Evolutionary conservation across 805 yeast species (phyloP), one percentile per base, ranked within the genome.

Genomic region (Kazachstania kunashirensis): DNA sequence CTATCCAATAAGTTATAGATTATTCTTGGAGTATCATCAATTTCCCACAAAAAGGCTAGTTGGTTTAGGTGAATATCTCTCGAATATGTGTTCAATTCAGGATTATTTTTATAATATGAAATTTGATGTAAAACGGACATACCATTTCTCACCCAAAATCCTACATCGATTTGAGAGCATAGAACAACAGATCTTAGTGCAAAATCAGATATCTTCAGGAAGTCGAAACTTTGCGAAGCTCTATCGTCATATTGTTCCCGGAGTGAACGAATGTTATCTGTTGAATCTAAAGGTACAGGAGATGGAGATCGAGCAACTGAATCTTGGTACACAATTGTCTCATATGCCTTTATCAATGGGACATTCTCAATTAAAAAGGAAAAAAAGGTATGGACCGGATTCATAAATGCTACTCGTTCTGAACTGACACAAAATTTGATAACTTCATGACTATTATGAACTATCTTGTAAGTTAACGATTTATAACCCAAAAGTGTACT

Each of bases 51-150:
- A 16, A 81, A 62, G 32, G 71, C 64, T 5, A 67, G 42, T 49
- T 92, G 98, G 4, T 72, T 67, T 41, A 85, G 55, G 52, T 76
- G 81, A 18, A 92, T 62, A 50, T 92, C 98, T 42, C 88, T 68
- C 37, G 76, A 62, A 49, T 73, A 86, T 20, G 86, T 64, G 14
- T 83, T 60, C 18, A 61, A 45, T 39, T 70, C 71, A 2, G 67
- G 54, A 50, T 68, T 61, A n/a, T 65, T 69, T 37, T 62, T 61
- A 43, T 77, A 75, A 12, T 69, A 57, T 0, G 68, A 52, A 0
- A 77, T 70, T 44, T 75, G 76, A 29, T 69, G 64, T 4, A 73
- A 55, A 2, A 68, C 71, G 5, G 71, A 65, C 36, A 63, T 50
- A 15, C 92, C 92, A 49, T 81, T 81, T 59, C 89, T 69, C 2